Evolutionary conservation across 1,284 basidiomycete genomes (phyloP).

Genomic region (Xerocomus amazonicus): DNA sequence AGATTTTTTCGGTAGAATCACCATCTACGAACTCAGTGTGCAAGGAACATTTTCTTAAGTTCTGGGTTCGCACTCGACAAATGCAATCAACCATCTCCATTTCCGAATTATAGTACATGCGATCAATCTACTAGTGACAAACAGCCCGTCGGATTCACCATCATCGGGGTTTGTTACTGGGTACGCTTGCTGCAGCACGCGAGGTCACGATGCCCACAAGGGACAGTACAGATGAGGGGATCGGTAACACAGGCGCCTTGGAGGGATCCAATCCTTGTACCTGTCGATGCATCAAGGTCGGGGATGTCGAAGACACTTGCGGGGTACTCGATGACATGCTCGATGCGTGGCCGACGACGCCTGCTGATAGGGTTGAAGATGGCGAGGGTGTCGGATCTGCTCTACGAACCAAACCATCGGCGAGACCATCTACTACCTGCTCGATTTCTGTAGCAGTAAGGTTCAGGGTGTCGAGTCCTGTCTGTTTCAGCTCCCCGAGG

Average conservation of each 20-base stretch:
- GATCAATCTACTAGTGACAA: not conserved
- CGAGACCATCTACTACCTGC: not conserved
- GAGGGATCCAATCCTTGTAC: not conserved
- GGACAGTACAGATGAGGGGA: not conserved
- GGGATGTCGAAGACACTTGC: conserved; percentile 1
- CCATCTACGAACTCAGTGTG: conserved; percentile 62
- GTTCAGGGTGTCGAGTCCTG: no score
- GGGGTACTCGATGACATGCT: not conserved
- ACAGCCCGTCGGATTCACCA: not conserved
- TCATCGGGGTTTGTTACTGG: no score
- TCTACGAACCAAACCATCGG: not conserved
- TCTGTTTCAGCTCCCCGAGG: no score
- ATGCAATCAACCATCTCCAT: conserved; percentile 30
- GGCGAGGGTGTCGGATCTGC: not conserved
- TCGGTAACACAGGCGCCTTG: not conserved
- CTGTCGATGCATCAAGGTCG: conserved; percentile 17
- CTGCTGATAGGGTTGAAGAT: not conserved
- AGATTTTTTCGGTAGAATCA: conserved; percentile 75
- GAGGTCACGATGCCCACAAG: no score
- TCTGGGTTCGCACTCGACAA: conserved; percentile 5
- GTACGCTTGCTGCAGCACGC: no score
- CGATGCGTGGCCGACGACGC: not conserved
- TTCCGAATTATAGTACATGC: conserved; percentile 17
- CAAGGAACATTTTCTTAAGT: conserved; percentile 34
- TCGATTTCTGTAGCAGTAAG: not conserved